Percentiles rank a stretch among this genome's conserved stretches.
Evolutionary conservation across 192 early-diverging fungal species (phyloP).

Genomic region (Backusella australiensis): DNA sequence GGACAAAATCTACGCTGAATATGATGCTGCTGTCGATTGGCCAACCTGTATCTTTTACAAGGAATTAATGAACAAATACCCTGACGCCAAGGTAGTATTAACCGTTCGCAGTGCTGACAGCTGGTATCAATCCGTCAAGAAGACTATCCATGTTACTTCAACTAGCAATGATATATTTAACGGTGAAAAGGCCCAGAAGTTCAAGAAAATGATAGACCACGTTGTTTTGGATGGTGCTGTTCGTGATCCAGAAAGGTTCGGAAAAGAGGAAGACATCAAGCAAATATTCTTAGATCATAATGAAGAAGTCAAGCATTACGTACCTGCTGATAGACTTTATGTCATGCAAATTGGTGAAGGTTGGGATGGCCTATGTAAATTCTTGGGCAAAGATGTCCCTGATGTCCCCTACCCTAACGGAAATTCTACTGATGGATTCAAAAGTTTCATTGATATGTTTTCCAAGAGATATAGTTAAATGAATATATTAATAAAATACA

Average conservation of each 20-base stretch:
- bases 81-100: constrained; percentile 6
- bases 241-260: not conserved
- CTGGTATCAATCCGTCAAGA: constrained; percentile 18
- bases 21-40: not conserved
- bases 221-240: not conserved
- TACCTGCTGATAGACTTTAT: constrained; percentile 21
- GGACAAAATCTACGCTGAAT: constrained; percentile 9
- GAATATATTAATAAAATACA: not conserved
- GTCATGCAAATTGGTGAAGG: constrained; percentile 25
- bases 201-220: not conserved
- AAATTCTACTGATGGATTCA: not conserved
- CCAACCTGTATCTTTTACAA: no score
- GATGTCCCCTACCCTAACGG: constrained; percentile 12
- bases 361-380: constrained; percentile 28
- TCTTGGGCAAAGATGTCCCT: constrained; percentile 24
- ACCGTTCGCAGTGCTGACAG: constrained; percentile 12
- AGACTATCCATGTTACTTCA: not conserved
- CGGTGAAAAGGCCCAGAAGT: not conserved
- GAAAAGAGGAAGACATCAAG: not conserved
- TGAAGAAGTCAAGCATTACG: constrained; percentile 14
- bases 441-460: not conserved
- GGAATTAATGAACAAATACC: no score
- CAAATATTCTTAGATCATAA: constrained; percentile 6
- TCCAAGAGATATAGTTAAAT: not conserved
- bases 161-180: not conserved